phyloP scores from a whole-genome alignment of 768 basidiomycete genomes.

The Pisolithus marmoratus region DNA sequence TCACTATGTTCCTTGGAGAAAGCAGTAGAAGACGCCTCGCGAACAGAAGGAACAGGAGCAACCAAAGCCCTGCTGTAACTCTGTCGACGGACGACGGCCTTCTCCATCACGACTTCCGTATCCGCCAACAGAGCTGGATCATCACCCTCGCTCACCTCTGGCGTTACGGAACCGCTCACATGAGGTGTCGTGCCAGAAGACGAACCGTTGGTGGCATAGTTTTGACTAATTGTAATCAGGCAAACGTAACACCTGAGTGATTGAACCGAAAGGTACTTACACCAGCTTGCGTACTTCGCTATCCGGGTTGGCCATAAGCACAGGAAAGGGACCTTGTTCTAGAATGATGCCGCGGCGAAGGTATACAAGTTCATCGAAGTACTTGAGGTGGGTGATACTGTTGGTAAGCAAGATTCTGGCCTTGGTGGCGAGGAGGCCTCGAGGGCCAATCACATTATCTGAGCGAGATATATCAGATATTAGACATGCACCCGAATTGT shows the following conservation, averaged over 20 bases:
- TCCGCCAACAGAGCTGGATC: slow-evolving; percentile 20
- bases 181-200: slow-evolving; percentile 46
- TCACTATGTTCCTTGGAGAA: slow-evolving; percentile 68
- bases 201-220: slow-evolving; percentile 39
- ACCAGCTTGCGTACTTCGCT: slow-evolving; percentile 71
- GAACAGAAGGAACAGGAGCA: slow-evolving; percentile 35
- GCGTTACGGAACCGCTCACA: slow-evolving; percentile 21
- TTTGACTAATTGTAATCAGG: slow-evolving; percentile 26
- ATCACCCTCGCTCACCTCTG: slow-evolving; percentile 15
- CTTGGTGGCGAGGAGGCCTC: slow-evolving; percentile 76
- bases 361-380: slow-evolving; percentile 71
- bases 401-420: slow-evolving; percentile 86
- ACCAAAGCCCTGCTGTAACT: slow-evolving; percentile 57
- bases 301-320: slow-evolving; percentile 52
- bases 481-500: neutral
- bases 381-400: slow-evolving; percentile 72
- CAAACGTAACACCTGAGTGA: neutral
- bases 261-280: slow-evolving; percentile 36
- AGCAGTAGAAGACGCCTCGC: slow-evolving; percentile 38
- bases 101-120: slow-evolving; percentile 42
- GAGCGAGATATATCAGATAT: slow-evolving; percentile 4
- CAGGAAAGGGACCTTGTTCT: slow-evolving; percentile 63
- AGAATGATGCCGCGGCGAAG: slow-evolving; percentile 79
- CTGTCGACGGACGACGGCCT: slow-evolving; percentile 45
- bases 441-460: slow-evolving; percentile 85